phyloP scores from a whole-genome alignment of 176 grass and related monocot genomes.

The Avena sativa region DNA sequence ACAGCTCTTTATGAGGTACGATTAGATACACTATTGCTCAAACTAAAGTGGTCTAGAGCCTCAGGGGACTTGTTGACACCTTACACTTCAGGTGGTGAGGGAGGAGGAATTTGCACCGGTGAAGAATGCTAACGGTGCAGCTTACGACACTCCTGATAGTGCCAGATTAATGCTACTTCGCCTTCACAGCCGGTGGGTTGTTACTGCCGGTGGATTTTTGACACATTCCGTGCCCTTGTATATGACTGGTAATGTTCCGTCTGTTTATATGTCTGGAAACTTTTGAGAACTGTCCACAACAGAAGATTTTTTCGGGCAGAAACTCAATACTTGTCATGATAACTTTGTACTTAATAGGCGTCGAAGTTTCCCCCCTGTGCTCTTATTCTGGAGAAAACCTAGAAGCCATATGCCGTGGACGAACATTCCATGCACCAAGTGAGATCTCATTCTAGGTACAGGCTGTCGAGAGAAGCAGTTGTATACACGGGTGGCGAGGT shows the following conservation, averaged over 20 bases:
- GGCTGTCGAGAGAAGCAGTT: conserved; percentile 31
- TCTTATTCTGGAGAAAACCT: conserved; percentile 84
- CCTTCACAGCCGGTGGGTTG: conserved; percentile 92
- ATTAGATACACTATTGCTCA: conserved; percentile 9
- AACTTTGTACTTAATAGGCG: conserved; percentile 48
- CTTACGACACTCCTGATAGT: conserved; percentile 83
- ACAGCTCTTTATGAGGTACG: conserved; percentile 86
- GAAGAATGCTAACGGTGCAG: conserved; percentile 90
- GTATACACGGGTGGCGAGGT: conserved; percentile 12
- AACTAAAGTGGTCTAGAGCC: conserved; percentile 12
- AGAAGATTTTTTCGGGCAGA: neutral
- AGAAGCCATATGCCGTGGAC: conserved; percentile 74
- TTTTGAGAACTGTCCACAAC: neutral
- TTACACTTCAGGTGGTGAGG: conserved; percentile 64
- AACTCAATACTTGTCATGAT: conserved; percentile 19
- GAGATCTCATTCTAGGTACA: conserved; percentile 59
- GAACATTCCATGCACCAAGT: conserved; percentile 88
- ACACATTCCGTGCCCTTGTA: conserved; percentile 87
- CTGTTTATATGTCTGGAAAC: neutral
- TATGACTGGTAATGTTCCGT: conserved; percentile 69
- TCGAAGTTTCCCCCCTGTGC: conserved; percentile 87
- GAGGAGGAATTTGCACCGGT: conserved; percentile 98
- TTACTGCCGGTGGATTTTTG: conserved; percentile 90
- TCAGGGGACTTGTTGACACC: conserved; percentile 5
- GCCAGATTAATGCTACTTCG: conserved; percentile 85